These are phyloP conservation scores for Dendrostoma leiphaemia DNA, from an alignment of 2,329 filamentous ascomycete genomes.

Conservation along the genomic window DNA sequence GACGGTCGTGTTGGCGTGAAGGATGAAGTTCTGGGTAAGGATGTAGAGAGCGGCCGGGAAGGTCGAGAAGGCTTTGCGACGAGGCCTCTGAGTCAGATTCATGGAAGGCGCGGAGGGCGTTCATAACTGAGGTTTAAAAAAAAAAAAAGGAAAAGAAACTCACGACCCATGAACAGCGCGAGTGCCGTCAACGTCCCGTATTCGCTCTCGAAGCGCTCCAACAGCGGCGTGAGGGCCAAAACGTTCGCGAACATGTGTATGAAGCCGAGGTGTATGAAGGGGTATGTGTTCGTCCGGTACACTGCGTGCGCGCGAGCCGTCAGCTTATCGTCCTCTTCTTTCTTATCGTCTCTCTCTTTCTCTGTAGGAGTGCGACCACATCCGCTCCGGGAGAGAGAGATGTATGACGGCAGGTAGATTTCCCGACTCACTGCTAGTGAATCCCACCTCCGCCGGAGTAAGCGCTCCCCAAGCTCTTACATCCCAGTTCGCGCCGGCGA, in stretches of 20 bases:
- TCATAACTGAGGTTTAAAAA: no score
- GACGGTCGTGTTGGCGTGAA: conserved; percentile 70
- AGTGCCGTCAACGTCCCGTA: conserved; percentile 88
- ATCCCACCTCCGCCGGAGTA: conserved; percentile 70
- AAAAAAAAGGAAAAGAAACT: conserved; percentile 36
- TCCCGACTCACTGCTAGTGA: conserved; percentile 63
- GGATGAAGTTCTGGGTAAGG: conserved; percentile 69
- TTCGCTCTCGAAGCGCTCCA: conserved; percentile 92
- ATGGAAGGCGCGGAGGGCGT: background rate
- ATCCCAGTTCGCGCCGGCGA: conserved; percentile 63
- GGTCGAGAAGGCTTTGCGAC: conserved; percentile 68
- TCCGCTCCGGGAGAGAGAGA: background rate
- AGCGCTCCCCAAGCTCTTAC: conserved; percentile 75
- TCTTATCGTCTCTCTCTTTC: no score
- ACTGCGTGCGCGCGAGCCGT: conserved; percentile 57
- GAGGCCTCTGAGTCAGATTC: conserved; percentile 7
- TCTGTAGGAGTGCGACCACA: background rate
- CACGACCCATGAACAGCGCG: conserved; percentile 86
- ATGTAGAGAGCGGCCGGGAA: conserved; percentile 82
- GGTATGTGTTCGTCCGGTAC: conserved; percentile 90
- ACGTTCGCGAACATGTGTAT: conserved; percentile 80
- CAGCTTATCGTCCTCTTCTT: background rate
- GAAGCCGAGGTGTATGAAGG: conserved; percentile 78
- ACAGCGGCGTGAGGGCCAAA: conserved; percentile 76
- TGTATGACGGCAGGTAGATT: background rate